Evolutionary conservation across 768 basidiomycete genomes (phyloP).

Genomic region (Scleroderma citrinum): DNA sequence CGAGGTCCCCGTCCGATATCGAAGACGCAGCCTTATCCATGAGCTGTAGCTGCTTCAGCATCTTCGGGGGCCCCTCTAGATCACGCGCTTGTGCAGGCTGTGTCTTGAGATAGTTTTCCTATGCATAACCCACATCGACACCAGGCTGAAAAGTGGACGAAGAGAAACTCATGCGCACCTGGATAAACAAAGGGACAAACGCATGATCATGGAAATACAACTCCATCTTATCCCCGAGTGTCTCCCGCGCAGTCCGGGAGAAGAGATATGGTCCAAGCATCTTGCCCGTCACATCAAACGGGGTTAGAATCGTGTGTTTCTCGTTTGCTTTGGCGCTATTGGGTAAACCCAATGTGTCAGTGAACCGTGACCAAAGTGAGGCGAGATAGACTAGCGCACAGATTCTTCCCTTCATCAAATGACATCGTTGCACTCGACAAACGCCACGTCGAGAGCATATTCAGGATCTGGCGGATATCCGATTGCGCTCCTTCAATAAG

Average conservation of each 20-base stretch:
- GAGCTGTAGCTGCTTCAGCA: slow-evolving; percentile 67
- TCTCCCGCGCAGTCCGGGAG: slow-evolving; percentile 71
- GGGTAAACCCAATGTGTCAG: neutral
- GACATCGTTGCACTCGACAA: slow-evolving; percentile 75
- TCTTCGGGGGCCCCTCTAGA: slow-evolving; percentile 55
- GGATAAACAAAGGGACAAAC: slow-evolving; percentile 92
- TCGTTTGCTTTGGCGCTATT: slow-evolving; percentile 89
- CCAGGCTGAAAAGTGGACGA: too few relatives aligned
- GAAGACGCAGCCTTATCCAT: slow-evolving; percentile 87
- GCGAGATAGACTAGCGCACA: slow-evolving; percentile 50
- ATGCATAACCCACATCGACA: slow-evolving; percentile 30
- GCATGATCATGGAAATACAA: slow-evolving; percentile 95
- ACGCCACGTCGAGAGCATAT: slow-evolving; percentile 98
- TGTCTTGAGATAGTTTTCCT: slow-evolving; percentile 93
- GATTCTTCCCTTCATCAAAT: slow-evolving; percentile 86
- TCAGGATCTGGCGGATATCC: slow-evolving; percentile 94
- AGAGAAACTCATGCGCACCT: too few relatives aligned
- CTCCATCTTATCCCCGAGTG: slow-evolving; percentile 89
- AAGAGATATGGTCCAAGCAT: slow-evolving; percentile 91
- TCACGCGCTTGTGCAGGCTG: slow-evolving; percentile 58
- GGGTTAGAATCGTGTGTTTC: slow-evolving; percentile 85
- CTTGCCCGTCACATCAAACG: slow-evolving; percentile 88
- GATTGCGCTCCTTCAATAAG: slow-evolving; percentile 85
- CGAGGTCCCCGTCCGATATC: slow-evolving; percentile 91
- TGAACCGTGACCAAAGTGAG: neutral